Evolutionary conservation across 2,329 filamentous ascomycete genomes (phyloP).

Genomic region (Clarireedia hainanense): DNA sequence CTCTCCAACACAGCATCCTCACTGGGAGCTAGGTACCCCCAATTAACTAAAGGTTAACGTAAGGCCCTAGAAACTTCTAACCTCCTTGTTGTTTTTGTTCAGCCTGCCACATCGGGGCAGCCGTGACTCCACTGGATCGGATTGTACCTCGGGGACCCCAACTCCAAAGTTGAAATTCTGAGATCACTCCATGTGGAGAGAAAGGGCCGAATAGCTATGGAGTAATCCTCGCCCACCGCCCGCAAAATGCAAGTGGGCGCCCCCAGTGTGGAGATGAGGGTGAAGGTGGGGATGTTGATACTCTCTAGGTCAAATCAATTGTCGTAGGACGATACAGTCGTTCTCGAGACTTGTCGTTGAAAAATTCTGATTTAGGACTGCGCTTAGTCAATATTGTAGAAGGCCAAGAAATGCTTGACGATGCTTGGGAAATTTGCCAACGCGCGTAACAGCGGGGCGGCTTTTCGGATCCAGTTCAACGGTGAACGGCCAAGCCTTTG

Average conservation of each 20-base stretch:
- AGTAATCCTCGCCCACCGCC: background rate
- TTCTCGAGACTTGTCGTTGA: background rate
- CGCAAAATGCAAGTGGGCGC: background rate
- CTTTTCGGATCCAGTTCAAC: background rate
- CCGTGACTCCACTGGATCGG: background rate
- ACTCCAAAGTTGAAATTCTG: background rate
- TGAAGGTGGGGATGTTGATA: background rate
- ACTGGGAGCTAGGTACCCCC: background rate
- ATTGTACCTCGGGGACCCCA: background rate
- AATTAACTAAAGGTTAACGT: background rate
- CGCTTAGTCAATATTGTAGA: background rate
- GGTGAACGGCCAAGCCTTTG: background rate
- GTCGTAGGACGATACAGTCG: background rate
- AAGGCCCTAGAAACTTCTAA: background rate
- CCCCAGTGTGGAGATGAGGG: background rate
- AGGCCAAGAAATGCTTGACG: background rate
- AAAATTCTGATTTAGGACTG: background rate
- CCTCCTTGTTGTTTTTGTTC: background rate
- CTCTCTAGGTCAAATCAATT: background rate
- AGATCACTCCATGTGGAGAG: slow-evolving; percentile 1
- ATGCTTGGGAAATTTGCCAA: background rate
- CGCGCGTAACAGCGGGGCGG: background rate
- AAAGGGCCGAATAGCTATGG: background rate
- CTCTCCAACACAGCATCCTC: no score
- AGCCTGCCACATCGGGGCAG: background rate